Conservation (phyloP, 2,329 filamentous ascomycete genomes). For the Fusarium euwallaceae region DNA sequence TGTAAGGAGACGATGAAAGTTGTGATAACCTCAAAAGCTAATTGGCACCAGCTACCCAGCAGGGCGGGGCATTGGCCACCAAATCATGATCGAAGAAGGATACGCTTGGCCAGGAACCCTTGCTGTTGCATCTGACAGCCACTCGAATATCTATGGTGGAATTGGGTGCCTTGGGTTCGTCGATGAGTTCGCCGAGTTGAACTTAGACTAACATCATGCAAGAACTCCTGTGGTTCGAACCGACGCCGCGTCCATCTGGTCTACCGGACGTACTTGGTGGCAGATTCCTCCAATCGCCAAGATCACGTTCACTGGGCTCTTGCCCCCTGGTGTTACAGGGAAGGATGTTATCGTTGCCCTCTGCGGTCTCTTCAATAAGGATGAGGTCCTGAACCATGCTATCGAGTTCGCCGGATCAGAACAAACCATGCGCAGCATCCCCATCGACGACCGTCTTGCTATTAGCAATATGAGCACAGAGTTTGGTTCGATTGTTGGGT, state of each 20-base stretch:
- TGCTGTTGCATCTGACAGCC: slow-evolving; percentile 81
- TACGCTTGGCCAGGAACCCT: slow-evolving; percentile 86
- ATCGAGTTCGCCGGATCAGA: slow-evolving; percentile 89
- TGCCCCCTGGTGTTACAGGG: slow-evolving; percentile 85
- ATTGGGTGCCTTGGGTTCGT: slow-evolving; percentile 23
- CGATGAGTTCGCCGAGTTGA: background rate
- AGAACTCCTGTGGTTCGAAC: slow-evolving; percentile 89
- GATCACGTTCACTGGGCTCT: slow-evolving; percentile 79
- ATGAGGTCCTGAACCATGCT: slow-evolving; percentile 90
- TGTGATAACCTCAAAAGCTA: background rate
- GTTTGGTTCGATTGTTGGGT: too few species aligned
- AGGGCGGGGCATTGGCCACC: slow-evolving; percentile 81
- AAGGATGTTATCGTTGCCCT: slow-evolving; percentile 96
- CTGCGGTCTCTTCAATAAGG: slow-evolving; percentile 86
- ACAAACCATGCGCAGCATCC: slow-evolving; percentile 79
- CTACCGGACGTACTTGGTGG: slow-evolving; percentile 87
- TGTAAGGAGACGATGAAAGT: slow-evolving; percentile 84
- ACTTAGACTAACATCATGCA: background rate
- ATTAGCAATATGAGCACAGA: slow-evolving; percentile 86
- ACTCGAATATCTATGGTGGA: slow-evolving; percentile 84
- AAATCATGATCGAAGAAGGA: slow-evolving; percentile 87
- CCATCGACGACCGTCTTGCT: slow-evolving; percentile 79
- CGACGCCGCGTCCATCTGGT: slow-evolving; percentile 89
- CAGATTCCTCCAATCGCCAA: slow-evolving; percentile 87
- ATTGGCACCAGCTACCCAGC: background rate